Evolutionary conservation across 768 basidiomycete genomes (phyloP), one percentile per base, ranked within the genome.

Genomic region (Trametes elegans): DNA sequence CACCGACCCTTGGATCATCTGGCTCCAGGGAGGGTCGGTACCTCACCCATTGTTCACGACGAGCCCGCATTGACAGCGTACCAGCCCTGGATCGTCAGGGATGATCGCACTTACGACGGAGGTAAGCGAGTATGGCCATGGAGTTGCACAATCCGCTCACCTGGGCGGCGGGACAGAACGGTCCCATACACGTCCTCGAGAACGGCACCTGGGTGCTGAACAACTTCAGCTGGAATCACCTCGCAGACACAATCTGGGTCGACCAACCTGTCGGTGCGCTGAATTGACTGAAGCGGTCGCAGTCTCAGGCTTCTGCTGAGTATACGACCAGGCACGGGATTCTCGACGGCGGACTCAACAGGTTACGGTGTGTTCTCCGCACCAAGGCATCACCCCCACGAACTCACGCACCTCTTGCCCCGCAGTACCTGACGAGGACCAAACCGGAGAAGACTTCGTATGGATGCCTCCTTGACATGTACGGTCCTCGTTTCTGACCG

Each of bases 1-100:
- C 45, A 57, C 70, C n/a, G 73, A 82, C 24, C 87, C 87, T 1
- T 88, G 87, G 87, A 79, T 79, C 5, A 85, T 89, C 41, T 89
- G 85, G 85, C 68, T 88, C 32, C 87, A 87, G 58, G 87, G 86
- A 70, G 86, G 85, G 83, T 84, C 60, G 16, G 32, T 49, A 28
- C n/a, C n/a, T n/a, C n/a, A n/a, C n/a, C n/a, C n/a, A n/a, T n/a
- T n/a, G n/a, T n/a, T n/a, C n/a, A n/a, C n/a, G n/a, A n/a, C n/a
- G n/a, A n/a, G n/a, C n/a, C n/a, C n/a, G n/a, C n/a, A n/a, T 14
- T 14, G 1, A 28, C 18, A 39, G 19, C n/a, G n/a, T n/a, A n/a
- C n/a, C 39, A 74, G 86, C 21, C 85, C 86, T 14, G 87, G 87
- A 18, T 79, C 84, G 5, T 88, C 87, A 23, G 87, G 86, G 62